Evolutionary conservation across 305 asterid genomes (phyloP), one percentile per base, ranked within the genome.

Genomic region (Petunia hybrid): DNA sequence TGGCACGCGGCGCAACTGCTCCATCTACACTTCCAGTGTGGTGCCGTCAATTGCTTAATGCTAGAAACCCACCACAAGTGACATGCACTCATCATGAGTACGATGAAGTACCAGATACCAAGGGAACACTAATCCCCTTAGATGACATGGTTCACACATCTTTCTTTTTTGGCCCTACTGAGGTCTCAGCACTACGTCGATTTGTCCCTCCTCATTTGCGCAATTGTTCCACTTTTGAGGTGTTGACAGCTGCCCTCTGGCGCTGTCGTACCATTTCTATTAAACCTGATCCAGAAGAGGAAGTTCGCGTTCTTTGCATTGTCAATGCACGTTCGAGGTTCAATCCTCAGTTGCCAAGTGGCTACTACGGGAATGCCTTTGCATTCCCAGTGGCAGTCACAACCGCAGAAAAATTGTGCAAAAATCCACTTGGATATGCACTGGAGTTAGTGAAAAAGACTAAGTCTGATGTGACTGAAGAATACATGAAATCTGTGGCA

Each of bases 181-280:
- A 77, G 7, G 56, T 77, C 8, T 60, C 71, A 13, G 80, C 57
- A 13, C 68, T 76, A 45, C 57, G 77, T 36, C 35, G 74, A 40
- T 16, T 59, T 2, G 40, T 80, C 61, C 85, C 83, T 63, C 61
- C 48, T 13, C 67, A 83, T 31, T 46, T 83, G 53, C 74, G 22
- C 6, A 79, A 84, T 16, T 88, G 87, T 79, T 84, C 92, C 22
- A 82, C 84, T 2, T 90, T 90, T 59, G 89, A 86, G 69, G 55
- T 84, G 6, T 80, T 88, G 4, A 82, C 91, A 1, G 88, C 93
- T 0, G 84, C 81, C 35, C 64, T 85, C 1, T 88, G 93, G 91
- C 87, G 87, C 13, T 87, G 90, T 22, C 87, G 90, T 1, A 89
- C 88, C 0, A 55, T 77, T 13, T 87, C 91, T 12, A 69, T 89